Percentiles rank a stretch among this genome's conserved stretches.
phyloP scores from a whole-genome alignment of 2,329 filamentous ascomycete genomes.

The Arthrobotrys entomopaga region DNA sequence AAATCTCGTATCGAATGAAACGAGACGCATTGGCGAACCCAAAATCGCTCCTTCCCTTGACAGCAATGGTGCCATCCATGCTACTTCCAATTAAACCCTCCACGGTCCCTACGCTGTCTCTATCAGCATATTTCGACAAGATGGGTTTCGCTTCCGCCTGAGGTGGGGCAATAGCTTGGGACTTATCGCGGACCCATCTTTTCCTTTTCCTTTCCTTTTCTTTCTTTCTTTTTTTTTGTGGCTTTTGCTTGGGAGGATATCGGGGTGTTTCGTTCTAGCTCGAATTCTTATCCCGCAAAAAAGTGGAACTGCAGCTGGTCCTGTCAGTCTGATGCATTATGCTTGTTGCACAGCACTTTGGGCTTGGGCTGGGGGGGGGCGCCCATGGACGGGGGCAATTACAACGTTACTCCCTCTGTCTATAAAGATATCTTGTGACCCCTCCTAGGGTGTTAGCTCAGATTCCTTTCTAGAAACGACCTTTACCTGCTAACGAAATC shows the following conservation, averaged over 20 bases:
- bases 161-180: conserved; percentile 23
- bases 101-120: conserved; percentile 5
- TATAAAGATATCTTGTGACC: conserved; percentile 5
- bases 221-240: conserved; percentile 20
- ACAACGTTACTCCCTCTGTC: neutral
- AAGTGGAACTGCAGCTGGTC: too few relatives aligned
- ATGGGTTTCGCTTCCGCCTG: conserved; percentile 45
- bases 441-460: neutral
- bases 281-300: too few relatives aligned
- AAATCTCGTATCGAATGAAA: neutral
- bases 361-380: neutral
- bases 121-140: conserved; percentile 18
- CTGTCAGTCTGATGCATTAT: too few relatives aligned
- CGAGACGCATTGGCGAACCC: neutral
- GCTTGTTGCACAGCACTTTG: too few relatives aligned
- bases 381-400: neutral
- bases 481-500: neutral
- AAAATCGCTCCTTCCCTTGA: conserved; percentile 17
- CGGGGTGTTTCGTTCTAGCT: too few relatives aligned
- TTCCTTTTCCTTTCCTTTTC: too few relatives aligned
- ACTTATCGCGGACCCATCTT: conserved; percentile 24
- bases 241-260: neutral
- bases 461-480: neutral
- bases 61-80: conserved; percentile 12
- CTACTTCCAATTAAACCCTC: conserved; percentile 10